phyloP scores from a whole-genome alignment of 2,329 filamentous ascomycete species.

The Cercospora zeae-maydis region DNA sequence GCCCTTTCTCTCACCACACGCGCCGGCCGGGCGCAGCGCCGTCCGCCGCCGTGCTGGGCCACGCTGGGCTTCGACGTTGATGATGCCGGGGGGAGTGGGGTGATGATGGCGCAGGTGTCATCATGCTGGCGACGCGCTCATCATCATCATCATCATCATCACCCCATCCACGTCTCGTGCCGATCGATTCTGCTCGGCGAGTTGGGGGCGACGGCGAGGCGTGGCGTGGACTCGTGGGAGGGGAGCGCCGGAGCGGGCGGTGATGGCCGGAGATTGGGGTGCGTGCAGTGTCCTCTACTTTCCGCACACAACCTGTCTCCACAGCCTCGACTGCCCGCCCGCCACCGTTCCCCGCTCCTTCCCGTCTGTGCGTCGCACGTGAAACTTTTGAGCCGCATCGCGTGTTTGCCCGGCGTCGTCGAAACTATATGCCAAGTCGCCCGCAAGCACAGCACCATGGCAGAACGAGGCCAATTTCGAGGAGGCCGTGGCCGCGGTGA shows the following conservation, averaged over 20 bases:
- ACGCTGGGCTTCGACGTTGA: background rate
- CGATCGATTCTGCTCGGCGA: no score
- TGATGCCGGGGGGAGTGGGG: background rate
- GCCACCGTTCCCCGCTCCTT: background rate
- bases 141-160: no score
- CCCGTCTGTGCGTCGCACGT: background rate
- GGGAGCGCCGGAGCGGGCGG: background rate
- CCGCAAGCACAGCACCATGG: conserved; percentile 42
- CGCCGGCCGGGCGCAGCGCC: background rate
- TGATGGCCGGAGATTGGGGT: background rate
- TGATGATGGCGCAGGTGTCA: no score
- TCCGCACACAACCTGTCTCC: background rate
- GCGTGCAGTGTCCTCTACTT: background rate
- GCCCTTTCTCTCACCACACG: background rate
- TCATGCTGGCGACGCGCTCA: no score
- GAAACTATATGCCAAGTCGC: conserved; percentile 3
- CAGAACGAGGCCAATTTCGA: conserved; percentile 54
- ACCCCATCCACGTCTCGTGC: no score
- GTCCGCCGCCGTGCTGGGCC: background rate
- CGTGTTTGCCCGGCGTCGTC: background rate
- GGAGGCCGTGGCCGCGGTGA: conserved; percentile 42
- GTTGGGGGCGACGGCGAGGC: no score
- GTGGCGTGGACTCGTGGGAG: no score
- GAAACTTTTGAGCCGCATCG: conserved; percentile 3
- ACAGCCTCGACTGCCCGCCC: conserved; percentile 2